A percentile compares a stretch with the other conserved stretches of the same genome.
phyloP scores from a whole-genome alignment of 306 rosid genomes.

The Crotalaria pallida region DNA sequence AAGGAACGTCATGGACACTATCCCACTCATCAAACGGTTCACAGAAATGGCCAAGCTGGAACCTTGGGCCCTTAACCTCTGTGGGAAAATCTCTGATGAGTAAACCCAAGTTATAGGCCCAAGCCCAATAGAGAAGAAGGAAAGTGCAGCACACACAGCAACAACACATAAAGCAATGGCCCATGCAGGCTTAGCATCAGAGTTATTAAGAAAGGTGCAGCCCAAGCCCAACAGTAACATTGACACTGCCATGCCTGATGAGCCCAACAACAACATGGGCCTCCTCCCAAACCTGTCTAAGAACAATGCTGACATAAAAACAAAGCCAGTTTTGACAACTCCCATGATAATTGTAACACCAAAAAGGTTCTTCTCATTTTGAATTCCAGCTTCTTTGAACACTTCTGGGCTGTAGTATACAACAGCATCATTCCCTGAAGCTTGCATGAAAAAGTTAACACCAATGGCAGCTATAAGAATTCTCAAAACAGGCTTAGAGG shows the following conservation, averaged over 20 bases:
- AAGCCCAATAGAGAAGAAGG: conserved; percentile 84
- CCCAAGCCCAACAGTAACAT: conserved; percentile 56
- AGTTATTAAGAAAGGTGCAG: conserved; percentile 38
- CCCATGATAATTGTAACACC: conserved; percentile 75
- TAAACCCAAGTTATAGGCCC: conserved; percentile 89
- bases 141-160: conserved; percentile 56
- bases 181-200: conserved; percentile 39
- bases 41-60: conserved; percentile 62
- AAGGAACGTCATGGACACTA: conserved; percentile 63
- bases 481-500: conserved; percentile 40
- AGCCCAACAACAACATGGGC: conserved; percentile 66
- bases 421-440: conserved; percentile 93
- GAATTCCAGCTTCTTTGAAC: conserved; percentile 67
- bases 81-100: conserved; percentile 69
- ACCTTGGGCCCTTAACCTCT: conserved; percentile 66
- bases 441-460: conserved; percentile 87
- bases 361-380: conserved; percentile 38
- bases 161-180: conserved; percentile 44
- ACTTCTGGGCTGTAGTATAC: conserved; percentile 73
- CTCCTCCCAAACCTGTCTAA: conserved; percentile 70
- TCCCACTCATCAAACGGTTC: conserved; percentile 71
- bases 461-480: conserved; percentile 70
- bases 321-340: conserved; percentile 50
- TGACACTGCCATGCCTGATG: conserved; percentile 52
- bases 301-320: conserved; percentile 46